Evolutionary conservation across 352 stramenopile genomes (phyloP), one percentile per base, ranked within the genome.

Genomic region (Phytophthora capsici): DNA sequence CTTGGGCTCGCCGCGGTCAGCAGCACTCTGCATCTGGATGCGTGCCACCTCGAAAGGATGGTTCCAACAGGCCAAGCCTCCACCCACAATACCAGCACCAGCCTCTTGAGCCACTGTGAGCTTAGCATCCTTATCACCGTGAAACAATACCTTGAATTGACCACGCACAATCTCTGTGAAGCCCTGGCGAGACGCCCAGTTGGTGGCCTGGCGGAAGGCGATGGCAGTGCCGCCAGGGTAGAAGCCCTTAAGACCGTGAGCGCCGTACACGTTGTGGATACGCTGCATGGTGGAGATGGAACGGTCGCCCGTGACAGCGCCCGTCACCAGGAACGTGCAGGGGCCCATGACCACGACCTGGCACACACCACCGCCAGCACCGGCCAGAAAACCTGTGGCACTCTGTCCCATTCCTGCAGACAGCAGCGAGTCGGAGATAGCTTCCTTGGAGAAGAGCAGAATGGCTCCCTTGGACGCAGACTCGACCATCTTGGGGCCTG

Each of bases 21-120:
- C 90, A 7, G 88, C 85, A 36, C 88, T 94, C 70, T 97, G 90
- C 90, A 97, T 97, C 76, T 97, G 88, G 64, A 97, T 97, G 56
- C 90, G 90, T 40, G 90, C 90, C 49, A 97, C 90, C 63, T 97
- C 90, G 53, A 97, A 97, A 22, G 90, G 90, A 70, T 97, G 90
- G 78, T 97, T 97, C 90, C 90, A 97, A 80, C 89, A 97, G 44
- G 90, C 77, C 41, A 97, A 57, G 12, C 83, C 88, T 14, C 90
- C 90, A 53, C 90, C 90, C 23, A 97, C 73, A 56, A 97, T 94
- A 61, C 90, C 90, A 6, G 90, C 80, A 14, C 81, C 75, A 17
- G 90, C 90, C 57, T 97, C 90, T 66, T 97, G 89, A 12, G 80
- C 80, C 22, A 95, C 86, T 51, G 89, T 95, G 17, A 97, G 82